phyloP scores from a whole-genome alignment of 2,329 filamentous ascomycete genomes.

The Corynespora cassiicola region DNA sequence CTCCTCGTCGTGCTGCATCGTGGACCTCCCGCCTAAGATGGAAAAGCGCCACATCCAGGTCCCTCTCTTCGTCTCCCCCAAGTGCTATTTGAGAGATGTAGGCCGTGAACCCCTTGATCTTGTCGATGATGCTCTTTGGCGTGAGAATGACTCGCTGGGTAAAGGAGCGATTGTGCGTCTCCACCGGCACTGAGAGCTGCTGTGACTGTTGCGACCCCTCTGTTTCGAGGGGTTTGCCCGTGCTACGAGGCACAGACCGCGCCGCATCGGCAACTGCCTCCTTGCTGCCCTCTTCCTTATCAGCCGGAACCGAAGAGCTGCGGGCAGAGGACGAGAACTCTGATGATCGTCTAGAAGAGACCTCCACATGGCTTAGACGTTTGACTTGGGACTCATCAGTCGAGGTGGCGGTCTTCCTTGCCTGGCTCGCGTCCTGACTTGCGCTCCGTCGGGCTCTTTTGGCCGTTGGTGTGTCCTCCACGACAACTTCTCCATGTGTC shows the following conservation, averaged over 20 bases:
- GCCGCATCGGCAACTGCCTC: too few relatives aligned
- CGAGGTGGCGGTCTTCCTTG: slow-evolving; percentile 13
- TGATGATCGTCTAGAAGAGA: slow-evolving; percentile 22
- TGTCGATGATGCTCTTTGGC: slow-evolving; percentile 59
- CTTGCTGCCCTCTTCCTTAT: slow-evolving; percentile 2
- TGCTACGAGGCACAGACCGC: slow-evolving; percentile 1
- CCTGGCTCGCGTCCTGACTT: slow-evolving; percentile 39
- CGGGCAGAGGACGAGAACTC: slow-evolving; percentile 6
- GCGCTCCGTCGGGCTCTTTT: slow-evolving; percentile 31
- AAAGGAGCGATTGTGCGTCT: slow-evolving; percentile 38
- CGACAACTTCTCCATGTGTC: slow-evolving; percentile 24
- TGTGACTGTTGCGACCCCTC: slow-evolving; percentile 13
- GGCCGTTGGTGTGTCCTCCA: slow-evolving; percentile 35
- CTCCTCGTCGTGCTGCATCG: slow-evolving; percentile 66
- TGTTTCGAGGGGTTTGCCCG: slow-evolving; percentile 4
- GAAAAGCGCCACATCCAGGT: slow-evolving; percentile 80
- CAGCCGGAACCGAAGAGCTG: slow-evolving; percentile 7
- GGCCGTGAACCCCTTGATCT: slow-evolving; percentile 51
- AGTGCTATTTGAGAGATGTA: slow-evolving; percentile 65
- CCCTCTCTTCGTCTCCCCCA: slow-evolving; percentile 69
- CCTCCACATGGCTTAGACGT: slow-evolving; percentile 33
- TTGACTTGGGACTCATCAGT: slow-evolving; percentile 21
- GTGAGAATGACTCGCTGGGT: slow-evolving; percentile 45
- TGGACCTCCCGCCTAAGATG: slow-evolving; percentile 78
- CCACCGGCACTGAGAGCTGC: slow-evolving; percentile 10